Base-by-base conservation (phyloP, 2,329 filamentous ascomycete genomes). In the Ophiostoma triangulosporum region DNA sequence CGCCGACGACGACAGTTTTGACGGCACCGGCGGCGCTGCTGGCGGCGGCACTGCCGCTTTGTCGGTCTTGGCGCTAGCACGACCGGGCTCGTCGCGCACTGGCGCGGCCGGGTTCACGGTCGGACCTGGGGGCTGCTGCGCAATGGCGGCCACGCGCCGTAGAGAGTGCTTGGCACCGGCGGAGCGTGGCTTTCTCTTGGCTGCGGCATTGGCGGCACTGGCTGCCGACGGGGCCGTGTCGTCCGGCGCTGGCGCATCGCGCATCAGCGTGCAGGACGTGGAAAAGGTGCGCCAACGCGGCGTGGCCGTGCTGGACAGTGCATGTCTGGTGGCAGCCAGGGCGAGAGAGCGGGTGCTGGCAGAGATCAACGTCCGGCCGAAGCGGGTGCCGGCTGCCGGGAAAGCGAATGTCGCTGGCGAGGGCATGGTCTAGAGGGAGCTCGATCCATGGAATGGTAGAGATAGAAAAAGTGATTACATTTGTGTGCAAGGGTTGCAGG, bases 71-170 rank as follows among this genome's bases (percentile, higher is more conserved):
- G 7, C 3, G n/a, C 7, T 38, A 17, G 35, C 56, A n/a, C n/a
- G n/a, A n/a, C n/a, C n/a, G 71, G 68, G 20, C 59, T 38, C 20
- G 60, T 61, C 51, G 9, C 64, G 63, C 51, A 11, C 6, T 6
- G 40, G 11, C 6, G 27, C n/a, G 14, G 20, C 45, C 12, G 22
- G 6, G 5, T 5, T 8, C 9, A n/a, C 33, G 8, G 33, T n/a
- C 33, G 12, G 24, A 17, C 71, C 67, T 57, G n/a, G n/a, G n/a
- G 74, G 74, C 57, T 75, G 75, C 64, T 95, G 88, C 17, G 90
- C 89, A 62, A 93, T 88, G 17, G 88, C 85, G 31, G 90, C 88
- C 12, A 95, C 88, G 55, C 89, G 79, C 53, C 91, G 81, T 31
- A 96, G 73, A 2, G 88, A 93, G 57, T 83, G 85, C 60, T 88